Base-by-base conservation (phyloP, 73 alveolate species). In the Paraurostyla sp. region DNA sequence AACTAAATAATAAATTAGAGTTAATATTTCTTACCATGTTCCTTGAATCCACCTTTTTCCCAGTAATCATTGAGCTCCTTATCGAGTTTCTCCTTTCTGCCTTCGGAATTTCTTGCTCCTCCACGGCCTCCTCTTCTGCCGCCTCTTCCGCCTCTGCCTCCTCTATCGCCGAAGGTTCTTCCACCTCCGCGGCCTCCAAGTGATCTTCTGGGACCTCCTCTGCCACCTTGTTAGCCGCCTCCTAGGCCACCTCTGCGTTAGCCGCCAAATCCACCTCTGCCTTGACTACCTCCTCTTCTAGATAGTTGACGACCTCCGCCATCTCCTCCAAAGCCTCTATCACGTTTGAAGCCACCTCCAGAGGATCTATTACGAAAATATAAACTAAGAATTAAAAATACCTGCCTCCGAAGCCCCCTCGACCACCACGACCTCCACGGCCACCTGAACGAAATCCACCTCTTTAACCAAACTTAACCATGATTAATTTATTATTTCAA, bases 231-330 rank as follows among this genome's bases (percentile, higher is more conserved):
- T 20, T 52, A n/a, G 80, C 54, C 46, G 16, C 57, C 57, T 46
- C 23, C 23, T 13, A 15, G 57, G 57, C 57, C 57, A 9, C 80
- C 80, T 62, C 80, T 62, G 51, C 57, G 23, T 46, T 36, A 25
- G 51, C 80, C 80, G 80, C 80, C 80, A 62, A 62, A 62, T 62
- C 80, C 69, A 9, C 69, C 11, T 43, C 80, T 50, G 16, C 80
- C 80, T 9, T 50, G 9, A 9, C 69, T 6, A 50, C 80, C 80
- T 62, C 80, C 80, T 9, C 80, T 27, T 36, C 80, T 62, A 7
- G 7, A n/a, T 4, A 6, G 51, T 16, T 50, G 46, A 25, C 80
- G 15, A 62, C 51, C 80, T 62, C 80, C 51, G 51, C 9, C 15
- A 27, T 22, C 80, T 15, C 51, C 51, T 9, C 80, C 69, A 9